A percentile compares a stretch with the other conserved stretches of the same genome.
These are phyloP conservation scores for Blastobotrys elegans DNA, from an alignment of 1,139 yeast genomes.

Conservation along the genomic window DNA sequence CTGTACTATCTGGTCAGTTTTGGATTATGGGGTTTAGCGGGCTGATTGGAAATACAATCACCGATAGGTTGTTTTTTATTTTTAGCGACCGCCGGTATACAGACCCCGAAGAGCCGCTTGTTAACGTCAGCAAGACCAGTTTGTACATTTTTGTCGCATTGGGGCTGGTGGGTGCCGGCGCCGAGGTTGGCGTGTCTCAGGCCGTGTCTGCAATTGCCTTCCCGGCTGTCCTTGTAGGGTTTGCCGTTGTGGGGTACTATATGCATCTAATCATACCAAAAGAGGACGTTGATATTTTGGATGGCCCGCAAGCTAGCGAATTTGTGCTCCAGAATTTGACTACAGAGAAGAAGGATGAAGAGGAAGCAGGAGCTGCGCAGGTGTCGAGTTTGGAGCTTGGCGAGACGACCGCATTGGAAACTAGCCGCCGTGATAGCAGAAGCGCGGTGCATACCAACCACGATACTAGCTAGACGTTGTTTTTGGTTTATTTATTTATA, in stretches of 20 bases:
- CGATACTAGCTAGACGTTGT: too few relatives aligned
- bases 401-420: not conserved
- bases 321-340: constrained; percentile 41
- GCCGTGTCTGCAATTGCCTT: constrained; percentile 93
- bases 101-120: constrained; percentile 34
- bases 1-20: constrained; percentile 85
- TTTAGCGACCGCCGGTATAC: constrained; percentile 49
- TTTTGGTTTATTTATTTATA: too few relatives aligned
- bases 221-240: constrained; percentile 71
- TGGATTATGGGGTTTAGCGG: constrained; percentile 91
- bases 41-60: constrained; percentile 59
- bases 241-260: constrained; percentile 56
- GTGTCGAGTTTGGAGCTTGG: not conserved
- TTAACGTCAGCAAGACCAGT: constrained; percentile 33
- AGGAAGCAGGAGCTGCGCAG: too few relatives aligned
- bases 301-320: constrained; percentile 68
- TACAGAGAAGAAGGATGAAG: not conserved
- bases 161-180: constrained; percentile 64
- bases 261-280: constrained; percentile 62
- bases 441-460: too few relatives aligned
- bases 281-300: constrained; percentile 58
- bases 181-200: constrained; percentile 80
- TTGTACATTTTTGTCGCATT: constrained; percentile 52
- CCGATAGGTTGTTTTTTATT: constrained; percentile 57
- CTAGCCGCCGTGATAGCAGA: too few relatives aligned